Conservation (phyloP, 352 stramenopile genomes). For the Phytophthora litchii region DNA sequence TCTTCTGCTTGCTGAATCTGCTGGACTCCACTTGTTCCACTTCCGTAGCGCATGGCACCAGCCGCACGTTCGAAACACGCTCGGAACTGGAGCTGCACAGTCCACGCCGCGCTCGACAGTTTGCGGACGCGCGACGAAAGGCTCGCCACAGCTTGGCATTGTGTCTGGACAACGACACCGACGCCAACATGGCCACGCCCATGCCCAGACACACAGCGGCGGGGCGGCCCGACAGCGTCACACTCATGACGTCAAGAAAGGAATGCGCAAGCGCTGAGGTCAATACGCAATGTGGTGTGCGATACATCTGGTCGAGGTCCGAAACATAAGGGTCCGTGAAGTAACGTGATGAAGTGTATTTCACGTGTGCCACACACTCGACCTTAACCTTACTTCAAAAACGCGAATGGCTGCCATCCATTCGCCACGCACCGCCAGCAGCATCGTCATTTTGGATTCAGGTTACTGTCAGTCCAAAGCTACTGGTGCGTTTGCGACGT, state of each 20-base stretch:
- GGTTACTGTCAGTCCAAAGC: slow-evolving; percentile 89
- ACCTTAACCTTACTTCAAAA: slow-evolving; percentile 8
- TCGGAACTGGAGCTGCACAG: slow-evolving; percentile 23
- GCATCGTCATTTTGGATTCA: slow-evolving; percentile 85
- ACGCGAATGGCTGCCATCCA: slow-evolving; percentile 34
- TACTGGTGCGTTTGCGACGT: slow-evolving; percentile 62
- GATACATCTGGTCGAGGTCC: slow-evolving; percentile 1
- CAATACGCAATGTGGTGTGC: no score
- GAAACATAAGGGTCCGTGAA: slow-evolving; percentile 9
- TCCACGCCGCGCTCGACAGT: slow-evolving; percentile 23
- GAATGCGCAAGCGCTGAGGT: slow-evolving; percentile 6
- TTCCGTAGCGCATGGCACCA: slow-evolving; percentile 61
- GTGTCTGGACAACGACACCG: slow-evolving; percentile 58
- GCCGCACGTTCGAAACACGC: slow-evolving; percentile 17
- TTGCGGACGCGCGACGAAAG: slow-evolving; percentile 41
- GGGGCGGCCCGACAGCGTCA: slow-evolving; percentile 38
- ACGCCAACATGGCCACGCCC: slow-evolving; percentile 73
- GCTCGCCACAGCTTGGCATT: slow-evolving; percentile 60
- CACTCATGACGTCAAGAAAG: slow-evolving; percentile 29
- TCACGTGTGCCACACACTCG: no score
- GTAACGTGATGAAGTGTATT: slow-evolving; percentile 13
- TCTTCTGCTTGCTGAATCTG: slow-evolving; percentile 62
- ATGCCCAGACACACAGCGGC: slow-evolving; percentile 70
- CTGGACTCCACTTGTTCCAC: slow-evolving; percentile 33
- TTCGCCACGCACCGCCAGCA: slow-evolving; percentile 13